Base-by-base conservation (phyloP, 176 grass and related monocot species). In the Oryza glumipatula region DNA sequence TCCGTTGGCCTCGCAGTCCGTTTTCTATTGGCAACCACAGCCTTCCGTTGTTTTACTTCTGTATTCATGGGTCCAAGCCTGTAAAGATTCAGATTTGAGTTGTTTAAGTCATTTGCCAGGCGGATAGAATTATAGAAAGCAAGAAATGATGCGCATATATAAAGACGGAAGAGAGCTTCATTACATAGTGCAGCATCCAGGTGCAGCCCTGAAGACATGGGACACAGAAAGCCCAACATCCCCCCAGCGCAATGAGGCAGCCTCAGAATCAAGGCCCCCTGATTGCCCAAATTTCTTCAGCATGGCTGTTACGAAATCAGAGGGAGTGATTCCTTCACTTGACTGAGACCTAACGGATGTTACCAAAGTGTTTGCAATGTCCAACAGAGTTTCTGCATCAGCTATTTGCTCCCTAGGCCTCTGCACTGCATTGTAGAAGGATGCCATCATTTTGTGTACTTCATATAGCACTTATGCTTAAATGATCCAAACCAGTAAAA, bases 361-460 rank as follows among this genome's bases (percentile, higher is more conserved):
- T 56, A 94, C 86, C 56, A 98, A 78, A 35, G 81, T 95, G 80
- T 28, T 94, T 63, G 96, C 78, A 67, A 98, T 93, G 83, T 93
- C 96, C 60, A 98, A 76, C 80, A 98, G 85, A 35, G 96, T 88
- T 76, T 98, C 93, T 80, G 96, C 96, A 84, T 98, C 96, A 39
- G 93, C 93, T 39, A 98, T 88, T 88, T 98, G 96, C 78, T 98
- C 96, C 82, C 96, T 93, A 16, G 96, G 96, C 51, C 75, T 95
- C 75, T 98, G 96, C 33, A 98, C 96, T 98, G 93, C 12, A 73
- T 47, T 69, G 66, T 22, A 16, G 36, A 74, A 76, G 52, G 26
- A 63, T 14, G 35, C 22, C n/a, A 6, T 80, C 21, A 64, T 51
- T 79, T 26, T 49, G 23, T 47, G 45, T 30, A 9, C 2, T 85